These are phyloP conservation scores for Geosmithia flava DNA, from an alignment of 2,329 filamentous ascomycete species.

Conservation along the genomic window DNA sequence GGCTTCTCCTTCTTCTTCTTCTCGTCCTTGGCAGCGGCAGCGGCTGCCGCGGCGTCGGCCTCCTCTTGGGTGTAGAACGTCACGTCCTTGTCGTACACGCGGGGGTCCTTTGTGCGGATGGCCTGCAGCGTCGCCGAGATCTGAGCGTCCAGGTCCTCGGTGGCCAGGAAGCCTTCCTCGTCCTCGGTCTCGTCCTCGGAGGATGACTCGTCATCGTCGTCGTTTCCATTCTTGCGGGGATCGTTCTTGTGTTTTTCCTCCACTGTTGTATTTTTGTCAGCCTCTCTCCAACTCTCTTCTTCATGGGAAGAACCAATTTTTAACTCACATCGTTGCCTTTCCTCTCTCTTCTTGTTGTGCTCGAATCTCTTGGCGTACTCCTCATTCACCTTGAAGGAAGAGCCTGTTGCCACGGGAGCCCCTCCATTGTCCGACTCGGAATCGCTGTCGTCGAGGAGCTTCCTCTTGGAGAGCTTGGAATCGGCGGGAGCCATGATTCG, in stretches of 20 bases:
- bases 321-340: constrained; percentile 54
- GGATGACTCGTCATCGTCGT: constrained; percentile 44
- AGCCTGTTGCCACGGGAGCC: constrained; percentile 19
- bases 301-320: background rate
- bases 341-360: constrained; percentile 94
- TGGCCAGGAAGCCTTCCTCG: constrained; percentile 78
- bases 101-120: constrained; percentile 80
- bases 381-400: constrained; percentile 70
- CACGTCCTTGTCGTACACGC: constrained; percentile 69
- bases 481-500: constrained; percentile 6
- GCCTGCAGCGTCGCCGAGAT: constrained; percentile 80
- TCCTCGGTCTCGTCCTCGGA: constrained; percentile 77
- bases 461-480: constrained; percentile 18
- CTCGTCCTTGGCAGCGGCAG: constrained; percentile 38
- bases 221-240: constrained; percentile 32
- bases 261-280: constrained; percentile 35
- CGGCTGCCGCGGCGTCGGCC: constrained; percentile 18
- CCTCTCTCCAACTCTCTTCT: background rate
- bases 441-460: constrained; percentile 38
- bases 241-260: constrained; percentile 68
- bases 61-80: constrained; percentile 54
- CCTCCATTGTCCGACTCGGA: constrained; percentile 33
- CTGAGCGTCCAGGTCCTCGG: constrained; percentile 72
- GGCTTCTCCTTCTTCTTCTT: constrained; percentile 64
- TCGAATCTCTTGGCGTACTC: constrained; percentile 86